Evolutionary conservation across 2,329 filamentous ascomycete species (phyloP).

Genomic region (Alternaria metachromatica): DNA sequence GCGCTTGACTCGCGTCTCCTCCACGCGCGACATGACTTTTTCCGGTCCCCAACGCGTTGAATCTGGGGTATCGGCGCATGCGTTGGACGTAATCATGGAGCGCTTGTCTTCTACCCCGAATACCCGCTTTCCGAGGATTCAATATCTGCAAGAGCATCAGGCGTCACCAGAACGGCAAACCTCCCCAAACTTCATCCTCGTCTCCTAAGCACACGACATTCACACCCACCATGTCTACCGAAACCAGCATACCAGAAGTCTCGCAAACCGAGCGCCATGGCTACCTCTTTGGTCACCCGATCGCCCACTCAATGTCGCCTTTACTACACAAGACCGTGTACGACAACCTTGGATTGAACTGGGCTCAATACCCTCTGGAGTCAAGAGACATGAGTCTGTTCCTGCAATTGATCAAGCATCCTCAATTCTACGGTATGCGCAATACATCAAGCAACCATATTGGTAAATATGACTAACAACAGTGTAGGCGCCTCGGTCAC

Average conservation of each 20-base stretch:
- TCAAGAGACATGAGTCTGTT: slow-evolving; percentile 55
- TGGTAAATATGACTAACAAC: background rate
- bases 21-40: slow-evolving; percentile 14
- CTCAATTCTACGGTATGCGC: slow-evolving; percentile 68
- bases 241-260: slow-evolving; percentile 18
- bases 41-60: slow-evolving; percentile 9
- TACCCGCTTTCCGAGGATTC: background rate
- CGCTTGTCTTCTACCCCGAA: background rate
- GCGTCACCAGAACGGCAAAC: background rate
- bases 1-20: slow-evolving; percentile 6
- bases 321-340: slow-evolving; percentile 63
- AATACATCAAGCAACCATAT: background rate
- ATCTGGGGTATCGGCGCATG: slow-evolving; percentile 1
- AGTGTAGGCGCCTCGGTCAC: slow-evolving; percentile 71
- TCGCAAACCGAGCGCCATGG: slow-evolving; percentile 53
- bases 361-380: slow-evolving; percentile 59
- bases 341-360: slow-evolving; percentile 58
- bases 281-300: slow-evolving; percentile 64
- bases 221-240: slow-evolving; percentile 20
- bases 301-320: slow-evolving; percentile 64
- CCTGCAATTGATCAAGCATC: slow-evolving; percentile 59
- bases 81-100: background rate
- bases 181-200: background rate
- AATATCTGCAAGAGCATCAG: background rate
- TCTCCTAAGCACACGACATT: background rate